Evolutionary conservation across 2,329 filamentous ascomycete species (phyloP).

Genomic region (Beauveria rudraprayagi): DNA sequence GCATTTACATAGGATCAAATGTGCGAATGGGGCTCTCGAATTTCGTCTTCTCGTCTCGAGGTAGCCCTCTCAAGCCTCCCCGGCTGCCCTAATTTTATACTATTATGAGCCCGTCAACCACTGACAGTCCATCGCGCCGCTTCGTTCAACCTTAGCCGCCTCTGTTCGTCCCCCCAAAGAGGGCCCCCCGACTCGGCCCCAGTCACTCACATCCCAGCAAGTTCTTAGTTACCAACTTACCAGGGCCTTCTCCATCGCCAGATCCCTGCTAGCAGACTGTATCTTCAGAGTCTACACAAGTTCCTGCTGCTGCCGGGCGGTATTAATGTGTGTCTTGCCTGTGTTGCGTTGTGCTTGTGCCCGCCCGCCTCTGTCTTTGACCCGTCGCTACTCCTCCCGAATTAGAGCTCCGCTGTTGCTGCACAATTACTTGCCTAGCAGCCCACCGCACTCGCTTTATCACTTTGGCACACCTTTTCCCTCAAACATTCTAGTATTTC

Average conservation of each 20-base stretch:
- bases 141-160: slow-evolving; percentile 33
- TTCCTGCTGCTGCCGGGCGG: not conserved
- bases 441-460: slow-evolving; percentile 4
- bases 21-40: not conserved
- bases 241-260: slow-evolving; percentile 7
- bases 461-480: not conserved
- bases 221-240: not conserved
- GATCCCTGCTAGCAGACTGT: slow-evolving; percentile 5
- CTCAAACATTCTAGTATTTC: not conserved
- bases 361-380: not conserved
- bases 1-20: not conserved
- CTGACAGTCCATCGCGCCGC: slow-evolving; percentile 32
- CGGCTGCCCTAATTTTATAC: slow-evolving; percentile 36
- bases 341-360: slow-evolving; percentile 8
- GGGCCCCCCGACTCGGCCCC: slow-evolving; percentile 17
- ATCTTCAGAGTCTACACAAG: not conserved
- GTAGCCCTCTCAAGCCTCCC: not conserved
- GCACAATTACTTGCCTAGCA: slow-evolving; percentile 1
- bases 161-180: slow-evolving; percentile 22
- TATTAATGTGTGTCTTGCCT: not conserved
- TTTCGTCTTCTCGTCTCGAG: not conserved
- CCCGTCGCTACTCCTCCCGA: not conserved
- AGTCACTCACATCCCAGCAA: slow-evolving; percentile 4
- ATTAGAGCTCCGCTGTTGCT: not conserved
- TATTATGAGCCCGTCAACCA: slow-evolving; percentile 28